These are phyloP conservation scores for Sporobolomyces phaffii DNA, from an alignment of 768 basidiomycete species.

Conservation along the genomic window DNA sequence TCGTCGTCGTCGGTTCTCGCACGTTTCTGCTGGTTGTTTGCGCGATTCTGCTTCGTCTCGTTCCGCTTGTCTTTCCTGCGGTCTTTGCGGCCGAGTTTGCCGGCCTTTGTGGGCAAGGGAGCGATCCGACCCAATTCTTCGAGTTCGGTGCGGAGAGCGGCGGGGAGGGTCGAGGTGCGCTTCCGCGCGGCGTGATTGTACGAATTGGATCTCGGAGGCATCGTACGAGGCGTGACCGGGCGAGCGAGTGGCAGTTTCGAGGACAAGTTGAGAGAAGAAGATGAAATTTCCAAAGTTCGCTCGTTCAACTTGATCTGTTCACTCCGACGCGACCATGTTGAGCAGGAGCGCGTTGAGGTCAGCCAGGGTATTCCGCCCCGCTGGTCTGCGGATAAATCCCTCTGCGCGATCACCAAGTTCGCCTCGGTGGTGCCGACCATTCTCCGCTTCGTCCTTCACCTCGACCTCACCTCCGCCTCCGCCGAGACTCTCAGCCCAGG, in stretches of 20 bases:
- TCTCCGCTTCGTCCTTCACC: conserved; percentile 38
- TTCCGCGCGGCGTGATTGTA: conserved; percentile 23
- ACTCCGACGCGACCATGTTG: neutral
- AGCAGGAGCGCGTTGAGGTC: neutral
- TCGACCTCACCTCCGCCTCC: neutral
- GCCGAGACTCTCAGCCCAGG: neutral
- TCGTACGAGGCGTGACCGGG: neutral
- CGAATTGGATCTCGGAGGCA: neutral
- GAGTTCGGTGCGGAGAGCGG: conserved; percentile 27
- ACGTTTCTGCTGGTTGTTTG: neutral
- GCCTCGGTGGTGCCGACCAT: neutral
- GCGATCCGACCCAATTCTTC: conserved; percentile 29
- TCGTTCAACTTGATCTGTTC: too few species aligned
- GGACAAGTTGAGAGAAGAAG: conserved; percentile 35
- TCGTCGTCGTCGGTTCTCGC: neutral
- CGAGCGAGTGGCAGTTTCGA: neutral
- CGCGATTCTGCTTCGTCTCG: conserved; percentile 25
- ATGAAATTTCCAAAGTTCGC: neutral
- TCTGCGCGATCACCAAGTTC: neutral
- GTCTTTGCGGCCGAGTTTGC: conserved; percentile 29
- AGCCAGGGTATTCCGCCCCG: neutral
- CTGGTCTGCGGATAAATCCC: neutral
- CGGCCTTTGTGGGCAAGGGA: neutral
- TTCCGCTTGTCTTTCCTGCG: conserved; percentile 30
- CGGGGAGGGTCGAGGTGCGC: conserved; percentile 33